A percentile compares a stretch with the other conserved stretches of the same genome.
These are phyloP conservation scores for Populus nigra DNA, from an alignment of 345 rosid genomes.

Conservation along the genomic window DNA sequence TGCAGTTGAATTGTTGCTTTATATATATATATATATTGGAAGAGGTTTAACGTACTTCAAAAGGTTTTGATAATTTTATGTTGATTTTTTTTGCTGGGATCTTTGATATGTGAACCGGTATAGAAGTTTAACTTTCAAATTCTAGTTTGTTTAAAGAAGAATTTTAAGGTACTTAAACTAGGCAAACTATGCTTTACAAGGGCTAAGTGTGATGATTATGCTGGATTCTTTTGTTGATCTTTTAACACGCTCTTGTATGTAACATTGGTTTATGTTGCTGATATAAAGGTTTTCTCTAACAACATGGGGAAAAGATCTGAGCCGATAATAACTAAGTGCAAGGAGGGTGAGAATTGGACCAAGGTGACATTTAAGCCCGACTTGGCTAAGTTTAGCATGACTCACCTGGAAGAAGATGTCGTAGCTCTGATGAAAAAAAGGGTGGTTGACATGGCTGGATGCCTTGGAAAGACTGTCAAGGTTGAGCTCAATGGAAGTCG, in stretches of 20 bases:
- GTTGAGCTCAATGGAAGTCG: slow-evolving; percentile 79
- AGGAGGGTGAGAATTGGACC: slow-evolving; percentile 80
- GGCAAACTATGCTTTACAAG: neutral
- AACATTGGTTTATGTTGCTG: neutral
- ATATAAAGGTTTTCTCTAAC: slow-evolving; percentile 66
- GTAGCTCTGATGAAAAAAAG: slow-evolving; percentile 89
- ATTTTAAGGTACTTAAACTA: neutral
- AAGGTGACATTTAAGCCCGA: slow-evolving; percentile 89
- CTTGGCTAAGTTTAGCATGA: slow-evolving; percentile 73
- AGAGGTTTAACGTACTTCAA: neutral
- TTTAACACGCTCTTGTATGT: neutral
- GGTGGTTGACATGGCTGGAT: slow-evolving; percentile 89
- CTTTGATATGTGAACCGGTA: neutral
- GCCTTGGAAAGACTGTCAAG: slow-evolving; percentile 87
- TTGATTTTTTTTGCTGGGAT: neutral
- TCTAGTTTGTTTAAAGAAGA: neutral
- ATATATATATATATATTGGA: neutral
- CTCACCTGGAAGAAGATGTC: slow-evolving; percentile 77
- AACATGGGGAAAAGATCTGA: slow-evolving; percentile 89
- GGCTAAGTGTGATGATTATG: neutral
- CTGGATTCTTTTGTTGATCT: neutral
- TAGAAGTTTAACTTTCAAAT: neutral
- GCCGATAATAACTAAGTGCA: slow-evolving; percentile 69
- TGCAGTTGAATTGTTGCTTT: neutral
- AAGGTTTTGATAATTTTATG: neutral